Percentiles rank a stretch among this genome's conserved stretches.
Conservation (phyloP, 2,329 filamentous ascomycete species). For the Exophiala sp. region DNA sequence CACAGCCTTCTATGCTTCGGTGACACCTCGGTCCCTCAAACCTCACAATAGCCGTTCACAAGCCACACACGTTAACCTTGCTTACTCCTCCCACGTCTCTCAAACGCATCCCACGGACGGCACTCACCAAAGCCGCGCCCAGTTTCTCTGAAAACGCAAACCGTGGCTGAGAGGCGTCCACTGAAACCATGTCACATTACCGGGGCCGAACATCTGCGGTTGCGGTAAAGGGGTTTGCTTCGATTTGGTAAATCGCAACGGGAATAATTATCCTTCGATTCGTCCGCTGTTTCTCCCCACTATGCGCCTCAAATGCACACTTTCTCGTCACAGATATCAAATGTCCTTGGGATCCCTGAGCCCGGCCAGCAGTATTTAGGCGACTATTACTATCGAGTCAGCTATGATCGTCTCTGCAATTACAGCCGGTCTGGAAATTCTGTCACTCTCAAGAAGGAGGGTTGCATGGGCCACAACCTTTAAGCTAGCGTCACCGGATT, state of each 20-base stretch:
- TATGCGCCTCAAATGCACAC: not conserved
- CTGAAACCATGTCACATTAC: not conserved
- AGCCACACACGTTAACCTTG: not conserved
- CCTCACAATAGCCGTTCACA: not conserved
- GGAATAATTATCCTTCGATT: not conserved
- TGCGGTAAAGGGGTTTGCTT: not conserved
- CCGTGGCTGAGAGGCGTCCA: conserved; percentile 14
- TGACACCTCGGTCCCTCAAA: not conserved
- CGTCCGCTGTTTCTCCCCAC: not conserved
- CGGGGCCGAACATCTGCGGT: not conserved
- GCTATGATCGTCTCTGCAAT: not conserved
- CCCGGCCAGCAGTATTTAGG: not conserved
- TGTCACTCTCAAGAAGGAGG: not conserved
- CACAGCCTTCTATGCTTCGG: not conserved
- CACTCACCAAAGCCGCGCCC: not conserved
- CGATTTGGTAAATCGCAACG: conserved; percentile 1
- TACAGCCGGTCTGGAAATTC: not conserved
- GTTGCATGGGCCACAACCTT: not conserved
- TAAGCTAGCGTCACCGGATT: too few relatives aligned
- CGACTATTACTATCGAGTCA: not conserved
- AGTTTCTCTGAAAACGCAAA: not conserved
- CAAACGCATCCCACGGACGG: not conserved
- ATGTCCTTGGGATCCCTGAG: not conserved
- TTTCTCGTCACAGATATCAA: not conserved
- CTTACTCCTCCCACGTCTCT: not conserved